These are phyloP conservation scores for Populus tremula DNA, from an alignment of 345 rosid species.

Conservation along the genomic window DNA sequence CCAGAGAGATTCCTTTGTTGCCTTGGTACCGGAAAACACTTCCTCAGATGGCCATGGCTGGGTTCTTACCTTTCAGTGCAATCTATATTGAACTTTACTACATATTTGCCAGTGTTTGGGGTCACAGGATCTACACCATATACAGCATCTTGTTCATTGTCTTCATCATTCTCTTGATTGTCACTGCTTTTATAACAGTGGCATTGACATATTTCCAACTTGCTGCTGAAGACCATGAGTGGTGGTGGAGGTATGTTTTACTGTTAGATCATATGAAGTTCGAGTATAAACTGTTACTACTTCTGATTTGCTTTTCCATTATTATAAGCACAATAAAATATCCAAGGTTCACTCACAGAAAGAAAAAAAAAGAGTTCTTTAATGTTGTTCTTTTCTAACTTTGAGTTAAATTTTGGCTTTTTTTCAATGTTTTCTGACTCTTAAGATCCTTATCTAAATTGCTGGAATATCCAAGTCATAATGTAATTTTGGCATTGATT, in stretches of 20 bases:
- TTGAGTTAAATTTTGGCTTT: not conserved
- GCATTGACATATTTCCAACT: slow-evolving; percentile 93
- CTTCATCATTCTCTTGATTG: slow-evolving; percentile 74
- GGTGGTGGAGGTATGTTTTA: slow-evolving; percentile 81
- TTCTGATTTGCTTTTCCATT: not conserved
- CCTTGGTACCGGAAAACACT: slow-evolving; percentile 34
- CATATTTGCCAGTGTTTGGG: slow-evolving; percentile 88
- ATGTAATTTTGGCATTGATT: not conserved
- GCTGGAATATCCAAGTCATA: not conserved
- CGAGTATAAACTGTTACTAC: not conserved
- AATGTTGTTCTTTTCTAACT: not conserved
- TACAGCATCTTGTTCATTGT: slow-evolving; percentile 82
- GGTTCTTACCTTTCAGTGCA: slow-evolving; percentile 63
- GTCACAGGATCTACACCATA: slow-evolving; percentile 81
- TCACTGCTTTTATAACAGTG: slow-evolving; percentile 86
- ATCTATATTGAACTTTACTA: slow-evolving; percentile 86
- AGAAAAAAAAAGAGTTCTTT: not conserved
- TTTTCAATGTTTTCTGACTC: not conserved
- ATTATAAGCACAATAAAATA: not conserved
- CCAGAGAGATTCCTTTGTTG: slow-evolving; percentile 31
- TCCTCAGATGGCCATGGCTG: slow-evolving; percentile 38
- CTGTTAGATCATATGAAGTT: not conserved
- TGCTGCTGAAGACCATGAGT: slow-evolving; percentile 87
- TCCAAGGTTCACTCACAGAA: not conserved
- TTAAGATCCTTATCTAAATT: not conserved